Evolutionary conservation across 2,329 filamentous ascomycete species (phyloP).

Genomic region (Pezicula neosporulosa): DNA sequence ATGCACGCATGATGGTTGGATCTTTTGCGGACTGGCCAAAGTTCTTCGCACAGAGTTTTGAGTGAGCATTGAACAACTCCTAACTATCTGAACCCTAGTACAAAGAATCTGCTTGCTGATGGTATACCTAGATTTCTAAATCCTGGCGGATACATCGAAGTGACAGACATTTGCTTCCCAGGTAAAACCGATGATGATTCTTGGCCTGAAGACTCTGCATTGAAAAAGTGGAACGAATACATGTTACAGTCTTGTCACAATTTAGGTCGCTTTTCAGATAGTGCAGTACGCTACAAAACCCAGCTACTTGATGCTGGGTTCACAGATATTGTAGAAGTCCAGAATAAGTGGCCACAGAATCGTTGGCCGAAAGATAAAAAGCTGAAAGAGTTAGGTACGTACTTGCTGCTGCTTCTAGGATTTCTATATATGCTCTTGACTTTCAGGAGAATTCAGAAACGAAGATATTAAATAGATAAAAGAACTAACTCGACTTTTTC

Average conservation of each 20-base stretch:
- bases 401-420: no score
- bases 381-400: slow-evolving; percentile 43
- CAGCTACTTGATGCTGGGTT: slow-evolving; percentile 51
- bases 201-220: slow-evolving; percentile 17
- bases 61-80: background rate
- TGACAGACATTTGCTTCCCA: slow-evolving; percentile 36
- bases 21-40: background rate
- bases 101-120: background rate
- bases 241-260: slow-evolving; percentile 10
- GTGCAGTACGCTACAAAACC: slow-evolving; percentile 25
- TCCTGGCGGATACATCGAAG: slow-evolving; percentile 42
- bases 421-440: no score
- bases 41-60: background rate
- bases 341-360: slow-evolving; percentile 48
- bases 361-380: slow-evolving; percentile 48
- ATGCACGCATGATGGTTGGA: slow-evolving; percentile 33
- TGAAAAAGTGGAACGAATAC: slow-evolving; percentile 14
- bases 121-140: slow-evolving; percentile 22
- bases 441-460: no score
- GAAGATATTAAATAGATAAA: no score
- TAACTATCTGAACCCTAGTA: background rate
- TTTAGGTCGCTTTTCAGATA: slow-evolving; percentile 12
- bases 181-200: slow-evolving; percentile 35
- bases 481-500: no score
- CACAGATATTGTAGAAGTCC: slow-evolving; percentile 42